Percentiles rank a stretch among this genome's conserved stretches.
Conservation (phyloP, 768 basidiomycete species). For the Podaxis carcinomalis region DNA sequence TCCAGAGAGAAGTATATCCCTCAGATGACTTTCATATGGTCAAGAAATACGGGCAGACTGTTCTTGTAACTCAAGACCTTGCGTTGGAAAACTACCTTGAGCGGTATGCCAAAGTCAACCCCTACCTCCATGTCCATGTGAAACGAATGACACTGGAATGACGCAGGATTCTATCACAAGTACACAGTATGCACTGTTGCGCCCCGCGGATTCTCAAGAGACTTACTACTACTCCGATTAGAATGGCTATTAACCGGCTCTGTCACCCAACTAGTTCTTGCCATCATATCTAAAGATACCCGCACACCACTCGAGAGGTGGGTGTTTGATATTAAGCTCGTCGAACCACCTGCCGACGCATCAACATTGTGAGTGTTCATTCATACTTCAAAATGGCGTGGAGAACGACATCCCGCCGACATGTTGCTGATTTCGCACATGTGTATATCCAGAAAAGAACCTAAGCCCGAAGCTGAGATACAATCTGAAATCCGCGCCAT, state of each 20-base stretch:
- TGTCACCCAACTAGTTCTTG: constrained; percentile 91
- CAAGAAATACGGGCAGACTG: constrained; percentile 97
- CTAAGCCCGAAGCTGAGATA: constrained; percentile 83
- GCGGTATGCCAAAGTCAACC: constrained; percentile 37
- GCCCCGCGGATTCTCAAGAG: not conserved
- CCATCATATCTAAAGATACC: constrained; percentile 94
- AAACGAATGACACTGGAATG: constrained; percentile 1
- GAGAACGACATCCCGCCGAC: not conserved
- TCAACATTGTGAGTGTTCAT: constrained; percentile 41
- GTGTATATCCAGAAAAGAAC: constrained; percentile 34
- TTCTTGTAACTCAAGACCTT: constrained; percentile 91
- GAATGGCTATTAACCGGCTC: constrained; percentile 93
- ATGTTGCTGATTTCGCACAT: not conserved
- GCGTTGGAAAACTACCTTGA: constrained; percentile 92
- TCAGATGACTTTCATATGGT: constrained; percentile 99
- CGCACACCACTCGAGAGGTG: constrained; percentile 91
- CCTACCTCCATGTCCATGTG: not conserved
- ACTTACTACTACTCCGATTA: constrained; percentile 24
- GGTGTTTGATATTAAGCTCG: constrained; percentile 94
- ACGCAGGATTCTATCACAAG: constrained; percentile 81
- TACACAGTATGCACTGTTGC: constrained; percentile 65
- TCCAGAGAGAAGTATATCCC: constrained; percentile 95
- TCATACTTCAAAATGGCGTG: constrained; percentile 3
- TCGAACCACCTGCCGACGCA: constrained; percentile 54
- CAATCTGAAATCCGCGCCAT: constrained; percentile 97